Evolutionary conservation across 2,329 filamentous ascomycete genomes (phyloP).

Genomic region (Orbilia oligospora): DNA sequence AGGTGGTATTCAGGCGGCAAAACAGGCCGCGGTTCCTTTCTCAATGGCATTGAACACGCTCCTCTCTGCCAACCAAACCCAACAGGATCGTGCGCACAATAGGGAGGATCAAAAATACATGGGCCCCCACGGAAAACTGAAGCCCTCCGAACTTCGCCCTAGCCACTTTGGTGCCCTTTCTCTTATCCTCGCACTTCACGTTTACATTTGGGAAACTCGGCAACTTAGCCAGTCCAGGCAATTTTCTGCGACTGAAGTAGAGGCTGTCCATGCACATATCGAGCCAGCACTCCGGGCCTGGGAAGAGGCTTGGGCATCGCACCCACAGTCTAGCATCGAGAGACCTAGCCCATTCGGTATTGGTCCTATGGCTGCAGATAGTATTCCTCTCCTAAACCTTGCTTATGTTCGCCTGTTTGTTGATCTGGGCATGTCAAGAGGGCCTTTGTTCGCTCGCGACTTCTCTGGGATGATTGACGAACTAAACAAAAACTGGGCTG

Average conservation of each 20-base stretch:
- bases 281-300: conserved; percentile 94
- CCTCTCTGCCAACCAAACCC: conserved; percentile 76
- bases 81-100: conserved; percentile 64
- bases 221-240: conserved; percentile 85
- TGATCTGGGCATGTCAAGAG: conserved; percentile 90
- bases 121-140: conserved; percentile 69
- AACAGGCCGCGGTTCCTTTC: conserved; percentile 82
- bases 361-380: conserved; percentile 87
- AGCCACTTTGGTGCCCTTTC: conserved; percentile 94
- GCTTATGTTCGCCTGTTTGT: conserved; percentile 94
- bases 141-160: conserved; percentile 68
- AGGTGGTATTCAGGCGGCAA: conserved; percentile 79
- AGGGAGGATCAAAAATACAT: conserved; percentile 70
- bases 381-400: conserved; percentile 89
- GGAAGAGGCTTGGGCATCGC: conserved; percentile 92
- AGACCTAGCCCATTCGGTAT: conserved; percentile 85
- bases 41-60: conserved; percentile 85
- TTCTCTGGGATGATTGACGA: conserved; percentile 94
- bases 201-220: conserved; percentile 98
- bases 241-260: conserved; percentile 92
- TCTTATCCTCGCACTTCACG: conserved; percentile 93
- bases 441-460: conserved; percentile 93
- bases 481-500: conserved; percentile 80
- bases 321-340: conserved; percentile 85
- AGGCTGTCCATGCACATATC: conserved; percentile 95